These are phyloP conservation scores for Geotrichum fermentans DNA, from an alignment of 1,139 yeast species.

Conservation along the genomic window DNA sequence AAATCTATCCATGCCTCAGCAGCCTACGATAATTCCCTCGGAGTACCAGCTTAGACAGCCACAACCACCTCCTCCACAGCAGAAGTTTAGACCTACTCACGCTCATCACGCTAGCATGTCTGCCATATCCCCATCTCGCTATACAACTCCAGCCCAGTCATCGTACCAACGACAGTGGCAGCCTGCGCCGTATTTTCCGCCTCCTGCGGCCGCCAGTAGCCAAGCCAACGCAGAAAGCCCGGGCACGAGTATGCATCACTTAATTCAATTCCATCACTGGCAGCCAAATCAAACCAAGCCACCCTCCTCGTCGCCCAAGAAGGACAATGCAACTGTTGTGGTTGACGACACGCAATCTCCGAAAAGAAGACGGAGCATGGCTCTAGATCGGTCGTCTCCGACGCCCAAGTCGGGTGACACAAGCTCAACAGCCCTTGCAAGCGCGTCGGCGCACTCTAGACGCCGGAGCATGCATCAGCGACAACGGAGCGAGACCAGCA, in stretches of 20 bases:
- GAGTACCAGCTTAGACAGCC: conserved; percentile 24
- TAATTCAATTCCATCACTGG: conserved; percentile 25
- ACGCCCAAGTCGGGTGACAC: conserved; percentile 12
- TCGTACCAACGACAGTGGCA: conserved; percentile 3
- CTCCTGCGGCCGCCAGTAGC: conserved; percentile 18
- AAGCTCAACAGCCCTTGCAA: conserved; percentile 8
- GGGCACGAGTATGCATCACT: conserved; percentile 21
- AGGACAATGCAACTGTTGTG: conserved; percentile 14
- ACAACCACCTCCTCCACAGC: conserved; percentile 9
- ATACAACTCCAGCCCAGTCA: neutral
- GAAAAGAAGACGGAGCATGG: conserved; percentile 19
- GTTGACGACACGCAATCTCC: conserved; percentile 9
- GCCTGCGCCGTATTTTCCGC: conserved; percentile 6
- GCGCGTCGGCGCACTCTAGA: conserved; percentile 17
- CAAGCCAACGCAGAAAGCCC: conserved; percentile 11
- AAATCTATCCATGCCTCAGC: conserved; percentile 29
- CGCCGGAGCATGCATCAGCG: conserved; percentile 21
- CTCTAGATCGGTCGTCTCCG: conserved; percentile 3
- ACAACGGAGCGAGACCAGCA: conserved; percentile 21
- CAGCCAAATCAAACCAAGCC: conserved; percentile 22
- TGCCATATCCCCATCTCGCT: conserved; percentile 16
- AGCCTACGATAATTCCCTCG: conserved; percentile 23
- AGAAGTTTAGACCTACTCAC: conserved; percentile 18
- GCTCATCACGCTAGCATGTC: conserved; percentile 22
- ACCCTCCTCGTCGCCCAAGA: conserved; percentile 19